Percentiles rank a stretch among this genome's conserved stretches.
phyloP scores from a whole-genome alignment of 2,329 filamentous ascomycete species.

The Alternaria gaisen region DNA sequence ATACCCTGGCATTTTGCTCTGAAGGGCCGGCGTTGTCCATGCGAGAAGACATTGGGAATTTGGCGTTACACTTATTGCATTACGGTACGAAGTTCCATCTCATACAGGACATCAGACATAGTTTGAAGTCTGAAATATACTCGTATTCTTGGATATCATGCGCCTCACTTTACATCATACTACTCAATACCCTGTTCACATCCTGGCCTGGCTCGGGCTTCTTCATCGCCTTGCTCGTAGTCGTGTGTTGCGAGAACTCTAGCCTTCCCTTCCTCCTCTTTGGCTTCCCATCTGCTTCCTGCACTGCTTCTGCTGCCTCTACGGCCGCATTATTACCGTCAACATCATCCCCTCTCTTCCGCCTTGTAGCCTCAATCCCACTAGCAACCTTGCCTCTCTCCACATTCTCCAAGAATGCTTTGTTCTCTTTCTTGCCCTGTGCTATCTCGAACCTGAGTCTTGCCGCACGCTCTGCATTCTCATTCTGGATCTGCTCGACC shows the following conservation, averaged over 20 bases:
- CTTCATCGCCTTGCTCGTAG: slow-evolving; percentile 53
- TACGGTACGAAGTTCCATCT: neutral
- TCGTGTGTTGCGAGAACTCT: slow-evolving; percentile 73
- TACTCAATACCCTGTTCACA: slow-evolving; percentile 47
- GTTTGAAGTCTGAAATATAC: neutral
- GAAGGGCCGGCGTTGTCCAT: slow-evolving; percentile 12
- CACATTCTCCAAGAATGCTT: slow-evolving; percentile 80
- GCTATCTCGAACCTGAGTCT: slow-evolving; percentile 80
- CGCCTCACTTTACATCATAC: slow-evolving; percentile 43
- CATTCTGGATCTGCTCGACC: slow-evolving; percentile 80
- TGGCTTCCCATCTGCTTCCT: slow-evolving; percentile 46
- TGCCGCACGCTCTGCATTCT: slow-evolving; percentile 80
- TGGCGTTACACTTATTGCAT: slow-evolving; percentile 1
- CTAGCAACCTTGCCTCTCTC: slow-evolving; percentile 80
- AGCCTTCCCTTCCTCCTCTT: slow-evolving; percentile 46
- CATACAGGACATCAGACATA: neutral
- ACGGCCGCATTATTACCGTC: slow-evolving; percentile 31
- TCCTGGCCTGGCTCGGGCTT: slow-evolving; percentile 44
- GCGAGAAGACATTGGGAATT: neutral
- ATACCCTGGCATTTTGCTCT: slow-evolving; percentile 37
- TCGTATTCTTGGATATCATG: slow-evolving; percentile 19
- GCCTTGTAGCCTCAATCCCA: slow-evolving; percentile 64
- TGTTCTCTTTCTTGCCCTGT: slow-evolving; percentile 80
- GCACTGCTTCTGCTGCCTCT: slow-evolving; percentile 24
- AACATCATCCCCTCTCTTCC: slow-evolving; percentile 59